Percentiles rank a stretch among this genome's conserved stretches.
Evolutionary conservation across 106 monocot genomes (phyloP).

Genomic region (Phalaenopsis equestris): DNA sequence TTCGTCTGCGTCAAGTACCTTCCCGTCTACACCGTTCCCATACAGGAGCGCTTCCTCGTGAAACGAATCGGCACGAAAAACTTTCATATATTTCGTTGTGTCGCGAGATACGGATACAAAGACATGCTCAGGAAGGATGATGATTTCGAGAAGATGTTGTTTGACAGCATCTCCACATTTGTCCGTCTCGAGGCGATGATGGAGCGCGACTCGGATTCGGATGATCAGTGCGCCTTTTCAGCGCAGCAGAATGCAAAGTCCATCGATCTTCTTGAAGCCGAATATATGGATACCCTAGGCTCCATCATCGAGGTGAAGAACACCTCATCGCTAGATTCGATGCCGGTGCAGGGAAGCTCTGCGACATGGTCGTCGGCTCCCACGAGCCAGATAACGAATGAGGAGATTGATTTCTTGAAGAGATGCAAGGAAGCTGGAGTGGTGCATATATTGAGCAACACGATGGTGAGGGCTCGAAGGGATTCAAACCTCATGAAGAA

Average conservation of each 20-base stretch:
- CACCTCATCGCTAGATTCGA: slow-evolving; percentile 16
- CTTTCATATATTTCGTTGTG: slow-evolving; percentile 54
- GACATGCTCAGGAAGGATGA: slow-evolving; percentile 51
- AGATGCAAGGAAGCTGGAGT: slow-evolving; percentile 46
- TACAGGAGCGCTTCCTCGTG: slow-evolving; percentile 43
- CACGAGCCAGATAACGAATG: slow-evolving; percentile 16
- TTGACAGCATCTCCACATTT: slow-evolving; percentile 29
- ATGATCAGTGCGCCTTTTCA: slow-evolving; percentile 13
- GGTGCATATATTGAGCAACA: slow-evolving; percentile 60
- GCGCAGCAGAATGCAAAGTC: slow-evolving; percentile 15
- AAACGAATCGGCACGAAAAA: slow-evolving; percentile 54
- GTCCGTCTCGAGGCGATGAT: slow-evolving; percentile 50
- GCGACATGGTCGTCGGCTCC: slow-evolving; percentile 13
- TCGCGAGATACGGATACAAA: slow-evolving; percentile 55
- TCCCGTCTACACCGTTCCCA: slow-evolving; percentile 44
- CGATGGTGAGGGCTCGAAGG: slow-evolving; percentile 34
- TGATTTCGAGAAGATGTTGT: slow-evolving; percentile 56
- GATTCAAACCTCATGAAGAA: slow-evolving; percentile 32
- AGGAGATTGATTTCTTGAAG: slow-evolving; percentile 50
- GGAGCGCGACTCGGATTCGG: slow-evolving; percentile 52
- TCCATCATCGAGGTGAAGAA: slow-evolving; percentile 11
- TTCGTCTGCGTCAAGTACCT: slow-evolving; percentile 62
- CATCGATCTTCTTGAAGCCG: not conserved
- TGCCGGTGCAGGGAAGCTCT: slow-evolving; percentile 8
- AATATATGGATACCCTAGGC: not conserved